Evolutionary conservation across 176 grass and related monocot genomes (phyloP).

Genomic region (Poa pratensis): DNA sequence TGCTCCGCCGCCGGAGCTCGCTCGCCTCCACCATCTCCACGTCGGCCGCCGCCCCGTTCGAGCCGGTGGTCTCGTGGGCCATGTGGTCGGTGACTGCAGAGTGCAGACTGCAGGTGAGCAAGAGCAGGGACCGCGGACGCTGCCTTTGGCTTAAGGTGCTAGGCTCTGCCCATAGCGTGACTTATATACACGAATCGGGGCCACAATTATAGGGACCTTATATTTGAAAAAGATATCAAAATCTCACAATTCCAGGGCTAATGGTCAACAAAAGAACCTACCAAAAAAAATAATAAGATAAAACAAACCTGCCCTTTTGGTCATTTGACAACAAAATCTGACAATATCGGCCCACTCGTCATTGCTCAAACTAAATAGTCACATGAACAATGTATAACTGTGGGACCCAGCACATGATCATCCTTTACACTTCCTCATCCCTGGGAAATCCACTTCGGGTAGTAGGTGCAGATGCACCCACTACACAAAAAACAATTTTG

Average conservation of each 20-base stretch:
- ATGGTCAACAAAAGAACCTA: background rate
- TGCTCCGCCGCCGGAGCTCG: constrained; percentile 50
- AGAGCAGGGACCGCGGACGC: background rate
- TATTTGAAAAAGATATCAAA: too few relatives aligned
- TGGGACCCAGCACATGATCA: background rate
- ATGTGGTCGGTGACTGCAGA: background rate
- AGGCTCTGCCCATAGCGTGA: background rate
- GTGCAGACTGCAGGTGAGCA: background rate
- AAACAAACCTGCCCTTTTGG: background rate
- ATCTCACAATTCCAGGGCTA: background rate
- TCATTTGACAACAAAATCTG: too few relatives aligned
- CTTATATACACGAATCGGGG: background rate
- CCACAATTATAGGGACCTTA: background rate
- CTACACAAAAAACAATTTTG: too few relatives aligned
- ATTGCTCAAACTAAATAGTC: background rate
- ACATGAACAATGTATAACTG: background rate
- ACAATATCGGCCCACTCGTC: too few relatives aligned
- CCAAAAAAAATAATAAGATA: background rate
- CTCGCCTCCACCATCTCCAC: constrained; percentile 47
- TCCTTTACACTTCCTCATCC: background rate
- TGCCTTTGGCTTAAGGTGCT: background rate
- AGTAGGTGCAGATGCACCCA: too few relatives aligned
- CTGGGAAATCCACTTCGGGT: too few relatives aligned
- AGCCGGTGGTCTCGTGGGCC: background rate
- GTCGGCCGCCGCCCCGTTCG: constrained; percentile 28